phyloP scores from a whole-genome alignment of 1,284 basidiomycete genomes.

The Boletus sp. region DNA sequence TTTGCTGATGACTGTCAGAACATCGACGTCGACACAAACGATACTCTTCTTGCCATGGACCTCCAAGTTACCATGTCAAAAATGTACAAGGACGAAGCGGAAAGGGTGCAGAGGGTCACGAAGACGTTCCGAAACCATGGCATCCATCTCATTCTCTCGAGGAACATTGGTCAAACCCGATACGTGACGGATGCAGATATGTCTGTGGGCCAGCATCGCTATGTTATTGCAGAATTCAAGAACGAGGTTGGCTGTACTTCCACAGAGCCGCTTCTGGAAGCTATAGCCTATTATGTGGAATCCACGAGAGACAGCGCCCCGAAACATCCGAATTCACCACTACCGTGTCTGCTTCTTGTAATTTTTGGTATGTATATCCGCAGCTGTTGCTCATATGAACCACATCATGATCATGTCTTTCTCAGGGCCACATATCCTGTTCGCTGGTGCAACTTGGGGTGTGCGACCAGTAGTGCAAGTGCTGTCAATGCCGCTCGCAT shows the following conservation, averaged over 20 bases:
- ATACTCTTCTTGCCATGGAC: not conserved
- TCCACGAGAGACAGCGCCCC: not conserved
- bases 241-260: not conserved
- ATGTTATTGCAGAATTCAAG: not conserved
- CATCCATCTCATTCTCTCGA: rapidly evolving
- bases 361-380: not conserved
- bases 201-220: not conserved
- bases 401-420: not conserved
- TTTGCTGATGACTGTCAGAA: not conserved
- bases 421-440: constrained; percentile 1
- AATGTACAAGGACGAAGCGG: not conserved
- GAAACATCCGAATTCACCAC: not conserved
- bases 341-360: not conserved
- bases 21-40: not conserved
- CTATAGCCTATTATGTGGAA: not conserved
- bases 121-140: not conserved
- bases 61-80: not conserved
- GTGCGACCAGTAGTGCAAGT: constrained; percentile 2
- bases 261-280: not conserved
- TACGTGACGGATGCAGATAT: not conserved
- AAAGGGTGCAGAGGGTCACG: not conserved
- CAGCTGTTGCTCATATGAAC: not conserved
- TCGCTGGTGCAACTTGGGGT: constrained; percentile 8
- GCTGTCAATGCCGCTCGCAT: not conserved
- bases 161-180: not conserved